Evolutionary conservation across 1,284 basidiomycete species (phyloP).

Genomic region (Trichosporon faecale): DNA sequence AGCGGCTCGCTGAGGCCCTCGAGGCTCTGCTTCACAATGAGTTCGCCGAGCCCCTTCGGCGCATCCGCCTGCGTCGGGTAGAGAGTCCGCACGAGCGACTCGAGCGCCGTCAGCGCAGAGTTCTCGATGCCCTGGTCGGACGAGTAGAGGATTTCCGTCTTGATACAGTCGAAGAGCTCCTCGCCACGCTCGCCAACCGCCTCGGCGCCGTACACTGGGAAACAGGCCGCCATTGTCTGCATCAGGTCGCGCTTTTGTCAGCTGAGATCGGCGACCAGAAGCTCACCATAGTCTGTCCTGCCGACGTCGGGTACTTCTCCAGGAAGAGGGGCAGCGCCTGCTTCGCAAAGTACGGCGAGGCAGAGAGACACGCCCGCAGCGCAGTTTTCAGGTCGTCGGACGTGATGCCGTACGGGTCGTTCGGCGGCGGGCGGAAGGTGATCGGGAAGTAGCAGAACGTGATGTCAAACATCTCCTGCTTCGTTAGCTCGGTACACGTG

Average conservation of each 20-base stretch:
- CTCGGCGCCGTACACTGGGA: conserved; percentile 74
- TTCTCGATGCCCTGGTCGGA: conserved; percentile 70
- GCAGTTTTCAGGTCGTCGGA: conserved; percentile 77
- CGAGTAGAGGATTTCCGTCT: conserved; percentile 91
- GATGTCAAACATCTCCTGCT: conserved; percentile 85
- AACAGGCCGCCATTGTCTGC: conserved; percentile 66
- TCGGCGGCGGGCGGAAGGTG: conserved; percentile 88
- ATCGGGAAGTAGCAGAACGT: conserved; percentile 99
- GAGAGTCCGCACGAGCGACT: conserved; percentile 68
- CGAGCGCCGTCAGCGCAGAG: conserved; percentile 67
- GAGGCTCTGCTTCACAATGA: conserved; percentile 75
- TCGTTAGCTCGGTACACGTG: not conserved
- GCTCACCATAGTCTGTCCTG: conserved; percentile 75
- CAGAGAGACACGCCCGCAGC: conserved; percentile 66
- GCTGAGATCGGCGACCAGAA: not conserved
- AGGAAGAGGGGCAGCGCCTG: conserved; percentile 83
- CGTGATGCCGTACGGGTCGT: conserved; percentile 91
- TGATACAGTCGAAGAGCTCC: conserved; percentile 81
- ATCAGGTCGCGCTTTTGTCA: conserved; percentile 70
- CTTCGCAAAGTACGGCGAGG: conserved; percentile 77
- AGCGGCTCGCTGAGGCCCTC: conserved; percentile 78
- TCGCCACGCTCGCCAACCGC: conserved; percentile 63
- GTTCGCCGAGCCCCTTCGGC: conserved; percentile 62
- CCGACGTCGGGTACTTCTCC: conserved; percentile 84
- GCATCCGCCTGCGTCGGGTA: conserved; percentile 55